Base-by-base conservation (phyloP, 106 monocot species). In the Dendrobium catenatum region DNA sequence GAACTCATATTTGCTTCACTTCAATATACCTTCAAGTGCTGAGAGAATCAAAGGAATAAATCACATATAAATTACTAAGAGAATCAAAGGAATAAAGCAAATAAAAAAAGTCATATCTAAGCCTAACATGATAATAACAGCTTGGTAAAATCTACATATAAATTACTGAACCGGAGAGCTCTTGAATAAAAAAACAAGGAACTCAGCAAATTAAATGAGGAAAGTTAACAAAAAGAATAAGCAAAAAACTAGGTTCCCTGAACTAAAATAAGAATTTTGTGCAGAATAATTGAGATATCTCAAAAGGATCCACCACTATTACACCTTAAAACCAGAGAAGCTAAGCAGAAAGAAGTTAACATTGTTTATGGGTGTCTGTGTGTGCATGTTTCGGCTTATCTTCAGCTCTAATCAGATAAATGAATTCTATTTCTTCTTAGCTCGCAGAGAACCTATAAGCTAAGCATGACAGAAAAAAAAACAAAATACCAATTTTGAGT, bases 1-100 rank as follows among this genome's bases (percentile, higher is more conserved):
- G 27, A 41, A 27, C 9, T 79, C 79, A 79, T 79, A 15, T 5
- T 46, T 79, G 13, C 79, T 67, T 24, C 40, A 17, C 79, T 64
- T 58, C 68, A 79, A 37, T 40, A 40, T 40, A 72, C 33, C 72
- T 72, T 29, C 40, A 72, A 29, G 9, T 22, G 66, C 66, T 22
- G 22, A 8, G 8, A 66, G 24, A 66, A 66, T 66, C 66, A 6
- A 66, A 66, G 22, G 66, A n/a, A 20, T n/a, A 66, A n/a, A 37
- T 37, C 37, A 37, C 37, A 37, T 37, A 37, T 37, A 37, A 37
- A 37, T 37, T 37, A 37, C 37, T 37, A 37, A 37, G 37, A 37
- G 37, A 37, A 37, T 37, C 37, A 37, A 37, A 37, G 37, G 37
- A 66, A n/a, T 55, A 55, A 66, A 66, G 51, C n/a, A 66, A 66